Evolutionary conservation across 805 yeast genomes (phyloP).

Genomic region (Brettanomyces nanus): DNA sequence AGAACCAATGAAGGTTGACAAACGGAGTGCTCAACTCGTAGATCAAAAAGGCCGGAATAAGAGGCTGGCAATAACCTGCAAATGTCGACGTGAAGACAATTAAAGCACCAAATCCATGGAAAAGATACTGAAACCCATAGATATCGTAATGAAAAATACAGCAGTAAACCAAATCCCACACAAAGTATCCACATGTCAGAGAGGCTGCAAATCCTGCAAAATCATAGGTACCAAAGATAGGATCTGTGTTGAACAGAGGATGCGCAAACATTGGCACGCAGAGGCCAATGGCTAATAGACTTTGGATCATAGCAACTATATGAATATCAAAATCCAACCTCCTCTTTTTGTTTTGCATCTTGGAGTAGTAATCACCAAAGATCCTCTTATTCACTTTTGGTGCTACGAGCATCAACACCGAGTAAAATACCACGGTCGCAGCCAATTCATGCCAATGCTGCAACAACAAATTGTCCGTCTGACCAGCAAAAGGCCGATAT

Average conservation of each 20-base stretch:
- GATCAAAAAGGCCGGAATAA: conserved; percentile 73
- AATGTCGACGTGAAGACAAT: conserved; percentile 60
- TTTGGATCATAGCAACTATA: conserved; percentile 80
- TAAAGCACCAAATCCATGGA: conserved; percentile 80
- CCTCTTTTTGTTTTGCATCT: conserved; percentile 33
- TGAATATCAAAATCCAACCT: conserved; percentile 83
- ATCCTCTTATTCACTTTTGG: conserved; percentile 40
- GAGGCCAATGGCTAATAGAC: conserved; percentile 51
- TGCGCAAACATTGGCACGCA: conserved; percentile 62
- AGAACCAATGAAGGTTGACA: conserved; percentile 90
- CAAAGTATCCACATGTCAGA: conserved; percentile 73
- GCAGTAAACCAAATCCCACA: conserved; percentile 84
- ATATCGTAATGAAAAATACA: conserved; percentile 43
- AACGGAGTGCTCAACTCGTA: conserved; percentile 92
- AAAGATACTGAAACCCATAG: conserved; percentile 74
- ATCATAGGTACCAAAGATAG: conserved; percentile 64
- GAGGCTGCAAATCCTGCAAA: conserved; percentile 69
- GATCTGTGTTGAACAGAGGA: conserved; percentile 37
- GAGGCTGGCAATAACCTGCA: conserved; percentile 69
- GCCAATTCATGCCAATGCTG: conserved; percentile 75
- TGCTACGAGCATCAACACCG: conserved; percentile 41
- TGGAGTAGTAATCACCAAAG: conserved; percentile 49
- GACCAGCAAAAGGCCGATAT: conserved; percentile 37
- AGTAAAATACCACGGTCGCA: conserved; percentile 53
- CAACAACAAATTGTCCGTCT: conserved; percentile 33